Conservation (phyloP, 2,329 filamentous ascomycete genomes). For the Aspergillus quadricinctus region DNA sequence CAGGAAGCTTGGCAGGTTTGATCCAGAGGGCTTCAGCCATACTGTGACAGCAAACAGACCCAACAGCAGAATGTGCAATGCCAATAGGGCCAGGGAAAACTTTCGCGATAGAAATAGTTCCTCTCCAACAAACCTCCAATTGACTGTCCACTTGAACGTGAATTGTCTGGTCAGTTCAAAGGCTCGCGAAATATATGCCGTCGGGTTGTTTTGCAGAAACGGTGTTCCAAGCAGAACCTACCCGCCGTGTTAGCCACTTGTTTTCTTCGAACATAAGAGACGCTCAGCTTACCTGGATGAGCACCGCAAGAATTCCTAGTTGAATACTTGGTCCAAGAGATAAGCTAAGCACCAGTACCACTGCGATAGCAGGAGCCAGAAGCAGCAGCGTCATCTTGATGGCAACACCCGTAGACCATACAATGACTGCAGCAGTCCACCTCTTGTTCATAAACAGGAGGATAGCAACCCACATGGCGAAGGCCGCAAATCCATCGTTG, state of each 20-base stretch:
- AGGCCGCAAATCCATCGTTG: conserved; percentile 86
- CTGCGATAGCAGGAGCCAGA: conserved; percentile 72
- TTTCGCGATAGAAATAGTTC: conserved; percentile 66
- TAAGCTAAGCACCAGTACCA: conserved; percentile 69
- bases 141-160: conserved; percentile 97
- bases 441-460: conserved; percentile 68
- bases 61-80: conserved; percentile 62
- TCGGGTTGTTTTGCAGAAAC: conserved; percentile 60
- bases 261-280: neutral
- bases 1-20: conserved; percentile 54
- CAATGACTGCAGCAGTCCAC: conserved; percentile 68
- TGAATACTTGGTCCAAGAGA: conserved; percentile 63
- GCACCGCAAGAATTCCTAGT: conserved; percentile 66
- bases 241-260: neutral
- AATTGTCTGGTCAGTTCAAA: conserved; percentile 92
- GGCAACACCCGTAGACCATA: conserved; percentile 76
- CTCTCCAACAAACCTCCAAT: conserved; percentile 94
- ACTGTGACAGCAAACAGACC: conserved; percentile 59
- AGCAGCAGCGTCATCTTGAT: conserved; percentile 93
- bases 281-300: conserved; percentile 63
- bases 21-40: conserved; percentile 68
- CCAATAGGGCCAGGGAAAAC: conserved; percentile 66
- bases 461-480: conserved; percentile 80
- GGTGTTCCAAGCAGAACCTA: conserved; percentile 58
- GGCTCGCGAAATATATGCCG: conserved; percentile 72